phyloP scores from a whole-genome alignment of 495 filamentous ascomycete genomes.

The Bathelium albidoporum region DNA sequence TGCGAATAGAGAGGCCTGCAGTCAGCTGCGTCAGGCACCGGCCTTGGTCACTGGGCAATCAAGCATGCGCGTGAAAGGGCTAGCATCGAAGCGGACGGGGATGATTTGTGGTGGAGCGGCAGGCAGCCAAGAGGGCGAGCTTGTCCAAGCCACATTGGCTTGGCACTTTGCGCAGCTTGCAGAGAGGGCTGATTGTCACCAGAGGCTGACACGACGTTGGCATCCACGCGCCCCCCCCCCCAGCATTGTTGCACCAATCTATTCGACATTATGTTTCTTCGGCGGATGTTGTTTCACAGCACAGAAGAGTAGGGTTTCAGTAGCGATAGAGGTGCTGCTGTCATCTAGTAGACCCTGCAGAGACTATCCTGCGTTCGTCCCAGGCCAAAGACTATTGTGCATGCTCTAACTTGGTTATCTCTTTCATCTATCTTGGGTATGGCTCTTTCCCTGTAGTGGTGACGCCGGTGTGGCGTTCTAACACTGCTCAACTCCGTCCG shows the following conservation, averaged over 20 bases:
- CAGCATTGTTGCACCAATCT: too few species aligned
- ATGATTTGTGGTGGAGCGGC: neutral
- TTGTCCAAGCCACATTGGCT: neutral
- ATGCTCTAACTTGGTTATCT: too few species aligned
- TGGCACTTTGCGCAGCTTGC: too few species aligned
- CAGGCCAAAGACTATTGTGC: too few species aligned
- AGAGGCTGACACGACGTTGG: conserved; percentile 4
- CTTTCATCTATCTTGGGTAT: too few species aligned
- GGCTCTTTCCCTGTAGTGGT: neutral
- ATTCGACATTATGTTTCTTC: too few species aligned
- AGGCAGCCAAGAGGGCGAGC: neutral
- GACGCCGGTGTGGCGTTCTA: neutral
- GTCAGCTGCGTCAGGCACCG: neutral
- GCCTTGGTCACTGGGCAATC: neutral
- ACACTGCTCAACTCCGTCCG: too few species aligned
- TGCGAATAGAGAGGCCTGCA: neutral
- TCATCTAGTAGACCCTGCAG: too few species aligned
- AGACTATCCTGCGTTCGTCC: too few species aligned
- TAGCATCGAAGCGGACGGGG: neutral
- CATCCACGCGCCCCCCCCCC: neutral
- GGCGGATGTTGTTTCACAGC: too few species aligned
- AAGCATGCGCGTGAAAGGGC: neutral
- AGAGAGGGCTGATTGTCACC: neutral
- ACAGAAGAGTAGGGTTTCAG: too few species aligned
- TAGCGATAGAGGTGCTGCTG: too few species aligned